These are phyloP conservation scores for Eleusine coracana DNA, from an alignment of 176 grass and related monocot species.

Conservation along the genomic window DNA sequence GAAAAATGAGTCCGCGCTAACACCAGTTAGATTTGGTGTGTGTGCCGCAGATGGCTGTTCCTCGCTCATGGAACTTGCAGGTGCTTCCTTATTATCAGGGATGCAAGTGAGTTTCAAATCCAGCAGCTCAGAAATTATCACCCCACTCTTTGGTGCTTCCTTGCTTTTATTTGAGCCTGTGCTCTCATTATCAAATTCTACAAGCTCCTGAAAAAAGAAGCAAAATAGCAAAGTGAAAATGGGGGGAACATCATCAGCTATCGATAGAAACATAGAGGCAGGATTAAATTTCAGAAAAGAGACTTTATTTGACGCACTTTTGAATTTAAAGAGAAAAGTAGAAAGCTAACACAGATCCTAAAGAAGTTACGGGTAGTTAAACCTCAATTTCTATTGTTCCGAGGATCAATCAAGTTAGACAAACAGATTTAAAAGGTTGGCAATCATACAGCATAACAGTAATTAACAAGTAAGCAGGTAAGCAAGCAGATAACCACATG, in stretches of 20 bases:
- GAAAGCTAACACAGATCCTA: neutral
- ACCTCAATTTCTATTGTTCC: neutral
- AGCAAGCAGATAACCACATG: constrained; percentile 3
- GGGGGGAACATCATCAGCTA: constrained; percentile 25
- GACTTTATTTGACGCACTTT: constrained; percentile 24
- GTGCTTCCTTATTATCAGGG: constrained; percentile 49
- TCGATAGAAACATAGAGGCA: constrained; percentile 31
- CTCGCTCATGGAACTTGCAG: constrained; percentile 31
- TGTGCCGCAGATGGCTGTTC: constrained; percentile 45
- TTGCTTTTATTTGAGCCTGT: constrained; percentile 60
- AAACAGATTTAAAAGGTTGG: neutral
- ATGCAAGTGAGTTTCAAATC: constrained; percentile 68
- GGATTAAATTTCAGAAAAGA: constrained; percentile 35
- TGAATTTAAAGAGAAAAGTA: constrained; percentile 23
- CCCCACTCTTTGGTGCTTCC: constrained; percentile 54
- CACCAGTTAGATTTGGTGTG: constrained; percentile 51
- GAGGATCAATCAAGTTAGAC: neutral
- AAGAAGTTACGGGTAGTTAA: neutral
- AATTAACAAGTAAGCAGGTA: neutral
- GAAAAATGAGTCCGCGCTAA: constrained; percentile 68
- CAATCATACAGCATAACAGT: neutral
- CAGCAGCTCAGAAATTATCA: constrained; percentile 79
- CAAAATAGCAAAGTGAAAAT: neutral
- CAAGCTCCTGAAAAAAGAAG: constrained; percentile 59
- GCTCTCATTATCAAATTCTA: constrained; percentile 67